Evolutionary conservation across 768 basidiomycete genomes (phyloP).

Genomic region (Phanerochaete sordida): DNA sequence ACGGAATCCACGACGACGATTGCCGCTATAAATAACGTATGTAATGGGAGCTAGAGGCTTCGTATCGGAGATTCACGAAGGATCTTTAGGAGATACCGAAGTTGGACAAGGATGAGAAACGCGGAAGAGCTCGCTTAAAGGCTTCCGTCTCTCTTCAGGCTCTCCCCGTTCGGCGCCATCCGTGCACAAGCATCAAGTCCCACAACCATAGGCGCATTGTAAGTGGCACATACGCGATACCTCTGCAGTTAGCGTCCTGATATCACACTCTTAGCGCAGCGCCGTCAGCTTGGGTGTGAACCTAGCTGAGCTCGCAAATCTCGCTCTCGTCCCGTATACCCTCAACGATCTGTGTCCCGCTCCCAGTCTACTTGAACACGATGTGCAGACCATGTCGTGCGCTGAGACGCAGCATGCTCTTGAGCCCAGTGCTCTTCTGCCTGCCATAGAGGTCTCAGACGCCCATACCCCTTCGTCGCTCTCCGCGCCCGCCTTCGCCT

Average conservation of each 20-base stretch:
- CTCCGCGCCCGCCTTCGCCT: background rate
- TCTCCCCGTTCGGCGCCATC: background rate
- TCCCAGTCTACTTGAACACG: background rate
- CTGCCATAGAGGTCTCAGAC: background rate
- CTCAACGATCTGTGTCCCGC: no score
- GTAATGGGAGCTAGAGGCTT: no score
- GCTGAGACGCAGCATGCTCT: no score
- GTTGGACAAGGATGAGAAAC: background rate
- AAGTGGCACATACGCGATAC: background rate
- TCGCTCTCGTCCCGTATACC: no score
- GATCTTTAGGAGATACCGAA: no score
- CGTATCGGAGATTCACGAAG: no score
- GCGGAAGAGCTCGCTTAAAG: background rate
- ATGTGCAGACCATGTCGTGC: background rate
- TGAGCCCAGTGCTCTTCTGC: no score
- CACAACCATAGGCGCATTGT: background rate
- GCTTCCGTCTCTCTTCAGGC: conserved; percentile 1
- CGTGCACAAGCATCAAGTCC: background rate
- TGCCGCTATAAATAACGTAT: no score
- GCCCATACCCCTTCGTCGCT: background rate
- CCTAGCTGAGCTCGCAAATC: background rate
- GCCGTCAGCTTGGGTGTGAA: background rate
- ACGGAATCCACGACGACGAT: no score
- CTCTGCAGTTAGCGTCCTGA: background rate
- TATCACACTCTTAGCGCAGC: background rate